Evolutionary conservation across 768 basidiomycete species (phyloP).

Genomic region (Sarcodon aspratus): DNA sequence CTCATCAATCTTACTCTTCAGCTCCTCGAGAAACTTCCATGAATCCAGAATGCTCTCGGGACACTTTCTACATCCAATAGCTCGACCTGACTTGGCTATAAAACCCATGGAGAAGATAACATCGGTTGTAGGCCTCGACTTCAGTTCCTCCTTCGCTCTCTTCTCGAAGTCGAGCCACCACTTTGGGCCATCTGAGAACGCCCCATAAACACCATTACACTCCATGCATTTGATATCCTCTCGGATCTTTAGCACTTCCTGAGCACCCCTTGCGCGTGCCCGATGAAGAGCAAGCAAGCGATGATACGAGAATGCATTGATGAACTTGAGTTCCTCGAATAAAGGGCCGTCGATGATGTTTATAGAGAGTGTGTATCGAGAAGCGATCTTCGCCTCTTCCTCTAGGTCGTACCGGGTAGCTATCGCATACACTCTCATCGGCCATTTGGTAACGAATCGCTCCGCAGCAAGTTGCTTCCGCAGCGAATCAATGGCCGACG

Average conservation of each 20-base stretch:
- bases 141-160: slow-evolving; percentile 46
- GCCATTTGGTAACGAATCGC: slow-evolving; percentile 32
- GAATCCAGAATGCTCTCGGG: slow-evolving; percentile 55
- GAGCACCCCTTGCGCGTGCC: slow-evolving; percentile 36
- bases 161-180: slow-evolving; percentile 62
- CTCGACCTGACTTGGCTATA: slow-evolving; percentile 37
- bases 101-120: slow-evolving; percentile 53
- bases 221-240: slow-evolving; percentile 53
- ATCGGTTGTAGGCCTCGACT: slow-evolving; percentile 41
- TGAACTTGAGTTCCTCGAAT: slow-evolving; percentile 50
- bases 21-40: slow-evolving; percentile 36
- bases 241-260: slow-evolving; percentile 31
- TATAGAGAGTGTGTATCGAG: slow-evolving; percentile 40
- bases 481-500: slow-evolving; percentile 32
- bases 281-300: slow-evolving; percentile 51
- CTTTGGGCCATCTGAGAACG: slow-evolving; percentile 36
- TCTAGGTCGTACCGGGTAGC: slow-evolving; percentile 56
- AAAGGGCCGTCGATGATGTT: slow-evolving; percentile 47
- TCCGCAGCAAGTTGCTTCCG: slow-evolving; percentile 40
- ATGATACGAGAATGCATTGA: slow-evolving; percentile 60
- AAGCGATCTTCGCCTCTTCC: slow-evolving; percentile 51
- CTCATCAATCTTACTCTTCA: slow-evolving; percentile 50
- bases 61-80: slow-evolving; percentile 49
- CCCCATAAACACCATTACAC: slow-evolving; percentile 43
- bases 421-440: slow-evolving; percentile 59